phyloP scores from a whole-genome alignment of 73 alveolate genomes.

The Symbiodinium pilosum region DNA sequence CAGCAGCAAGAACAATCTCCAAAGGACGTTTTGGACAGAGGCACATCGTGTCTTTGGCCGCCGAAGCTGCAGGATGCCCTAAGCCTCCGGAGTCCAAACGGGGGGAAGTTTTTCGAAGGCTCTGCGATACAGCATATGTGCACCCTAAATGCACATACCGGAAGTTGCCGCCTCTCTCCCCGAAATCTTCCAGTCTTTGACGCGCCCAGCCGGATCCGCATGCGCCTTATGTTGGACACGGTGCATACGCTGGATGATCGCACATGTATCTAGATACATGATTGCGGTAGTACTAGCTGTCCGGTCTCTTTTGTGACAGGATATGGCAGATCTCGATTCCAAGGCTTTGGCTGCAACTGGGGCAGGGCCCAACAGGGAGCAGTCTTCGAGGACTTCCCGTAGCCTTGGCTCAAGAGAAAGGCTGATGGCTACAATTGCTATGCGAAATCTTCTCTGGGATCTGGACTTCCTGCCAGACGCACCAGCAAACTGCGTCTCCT shows the following conservation, averaged over 20 bases:
- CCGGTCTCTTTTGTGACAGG: too few relatives aligned
- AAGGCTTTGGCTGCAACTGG: background rate
- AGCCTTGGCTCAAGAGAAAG: background rate
- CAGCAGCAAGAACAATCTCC: too few relatives aligned
- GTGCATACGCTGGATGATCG: too few relatives aligned
- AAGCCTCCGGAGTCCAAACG: too few relatives aligned
- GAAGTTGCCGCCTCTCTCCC: background rate
- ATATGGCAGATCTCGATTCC: too few relatives aligned
- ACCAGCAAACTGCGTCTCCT: constrained; percentile 91
- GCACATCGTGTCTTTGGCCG: background rate
- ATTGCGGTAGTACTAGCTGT: too few relatives aligned
- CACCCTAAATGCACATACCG: too few relatives aligned
- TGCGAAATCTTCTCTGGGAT: background rate
- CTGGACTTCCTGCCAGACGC: constrained; percentile 56
- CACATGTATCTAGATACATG: too few relatives aligned
- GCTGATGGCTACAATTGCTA: background rate
- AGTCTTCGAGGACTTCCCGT: constrained; percentile 74
- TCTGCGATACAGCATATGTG: too few relatives aligned
- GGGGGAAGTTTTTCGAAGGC: too few relatives aligned
- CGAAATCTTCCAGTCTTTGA: constrained; percentile 58
- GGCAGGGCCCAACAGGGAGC: constrained; percentile 83
- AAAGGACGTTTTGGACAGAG: too few relatives aligned
- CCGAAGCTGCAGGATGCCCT: too few relatives aligned
- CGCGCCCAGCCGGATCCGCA: constrained; percentile 89
- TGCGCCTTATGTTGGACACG: constrained; percentile 33